Base-by-base conservation (phyloP, 306 rosid genomes). In the Lagenaria siceraria region DNA sequence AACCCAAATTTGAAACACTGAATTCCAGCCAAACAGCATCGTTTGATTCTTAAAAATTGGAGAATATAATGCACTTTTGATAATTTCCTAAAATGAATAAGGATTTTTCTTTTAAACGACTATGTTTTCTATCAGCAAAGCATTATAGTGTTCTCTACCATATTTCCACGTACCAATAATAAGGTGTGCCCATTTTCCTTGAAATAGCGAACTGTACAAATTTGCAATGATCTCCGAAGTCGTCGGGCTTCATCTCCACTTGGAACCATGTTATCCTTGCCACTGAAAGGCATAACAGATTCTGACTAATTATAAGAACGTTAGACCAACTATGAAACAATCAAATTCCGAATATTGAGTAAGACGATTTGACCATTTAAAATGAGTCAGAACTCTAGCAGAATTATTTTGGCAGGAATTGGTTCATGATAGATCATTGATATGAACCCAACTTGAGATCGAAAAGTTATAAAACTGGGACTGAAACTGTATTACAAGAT, bases 231-330 rank as follows among this genome's bases (percentile, higher is more conserved):
- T 17, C 78, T 33, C 11, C 35, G 77, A 17, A 95, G 96, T 79
- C 98, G 85, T 78, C 69, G 76, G 9, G 92, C 97, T 90, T 95
- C 99, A 68, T 86, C 83, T 81, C 25, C 69, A 88, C 99, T 95
- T 27, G 97, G 99, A 80, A 95, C 87, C 97, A 95, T 82, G 85
- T 90, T 86, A 77, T 95, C 99, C 81, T 89, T 88, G 83, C 92
- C 92, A 85, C 99, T 95, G 82, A 77, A 89, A 87, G 42, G 51
- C 76, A 84, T 63, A 81, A 81, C 38, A 53, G 27, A 77, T 61
- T 18, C 7, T 77, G 31, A 77, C 79, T 82, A 79, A 71, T 82
- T 54, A 48, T 74, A 64, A 74, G 38, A 76, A 46, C 35, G 4
- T 12, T 55, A 35, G 68, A 56, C 53, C 15, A 22, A 13, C 22